A percentile compares a stretch with the other conserved stretches of the same genome.
These are phyloP conservation scores for Ajuga reptans DNA, from an alignment of 305 asterid genomes.

Conservation along the genomic window DNA sequence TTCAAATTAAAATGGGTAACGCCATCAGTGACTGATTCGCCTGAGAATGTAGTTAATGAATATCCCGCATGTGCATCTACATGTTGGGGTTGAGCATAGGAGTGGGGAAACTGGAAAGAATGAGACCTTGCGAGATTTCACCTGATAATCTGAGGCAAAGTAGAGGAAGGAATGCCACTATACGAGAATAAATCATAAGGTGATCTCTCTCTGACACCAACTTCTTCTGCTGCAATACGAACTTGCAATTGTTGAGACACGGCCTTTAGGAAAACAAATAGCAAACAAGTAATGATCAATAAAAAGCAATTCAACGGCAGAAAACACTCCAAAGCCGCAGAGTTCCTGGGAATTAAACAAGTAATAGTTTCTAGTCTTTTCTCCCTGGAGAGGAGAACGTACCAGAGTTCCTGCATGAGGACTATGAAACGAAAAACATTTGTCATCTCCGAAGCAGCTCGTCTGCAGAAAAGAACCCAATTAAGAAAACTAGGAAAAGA, in stretches of 20 bases:
- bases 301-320: slow-evolving; percentile 13
- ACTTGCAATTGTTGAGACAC: slow-evolving; percentile 68
- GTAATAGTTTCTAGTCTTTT: background rate
- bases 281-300: slow-evolving; percentile 17
- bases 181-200: slow-evolving; percentile 71
- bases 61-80: background rate
- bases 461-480: slow-evolving; percentile 45
- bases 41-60: background rate
- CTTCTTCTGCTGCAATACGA: slow-evolving; percentile 63
- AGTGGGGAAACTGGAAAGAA: background rate
- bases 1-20: slow-evolving; percentile 1
- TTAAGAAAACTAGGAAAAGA: slow-evolving; percentile 11
- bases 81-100: background rate
- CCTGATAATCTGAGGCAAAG: slow-evolving; percentile 70
- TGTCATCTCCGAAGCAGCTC: slow-evolving; percentile 59
- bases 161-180: slow-evolving; percentile 59
- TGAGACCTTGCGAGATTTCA: slow-evolving; percentile 22
- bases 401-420: slow-evolving; percentile 56
- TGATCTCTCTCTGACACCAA: slow-evolving; percentile 73
- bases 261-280: slow-evolving; percentile 38
- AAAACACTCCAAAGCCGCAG: slow-evolving; percentile 17
- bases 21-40: background rate
- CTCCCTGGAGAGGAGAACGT: slow-evolving; percentile 11
- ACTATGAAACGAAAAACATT: slow-evolving; percentile 59
- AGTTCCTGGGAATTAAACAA: background rate